Conservation (phyloP, 73 alveolate species). For the Effrenium voratum region DNA sequence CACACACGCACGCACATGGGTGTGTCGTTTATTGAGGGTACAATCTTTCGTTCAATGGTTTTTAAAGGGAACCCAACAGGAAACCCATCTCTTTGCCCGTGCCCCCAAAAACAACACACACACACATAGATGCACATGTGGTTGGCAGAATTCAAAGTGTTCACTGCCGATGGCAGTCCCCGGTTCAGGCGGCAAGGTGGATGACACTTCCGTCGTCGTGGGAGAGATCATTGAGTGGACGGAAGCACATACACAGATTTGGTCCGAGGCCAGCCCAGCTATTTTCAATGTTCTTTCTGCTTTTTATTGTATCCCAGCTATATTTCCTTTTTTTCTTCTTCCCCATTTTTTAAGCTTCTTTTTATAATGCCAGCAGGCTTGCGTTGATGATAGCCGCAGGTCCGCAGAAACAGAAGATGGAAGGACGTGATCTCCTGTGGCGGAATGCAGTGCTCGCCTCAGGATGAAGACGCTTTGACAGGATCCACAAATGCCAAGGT, state of each 20-base stretch:
- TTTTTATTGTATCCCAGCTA: neutral
- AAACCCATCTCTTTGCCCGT: no score
- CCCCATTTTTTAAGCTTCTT: neutral
- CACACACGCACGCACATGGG: neutral
- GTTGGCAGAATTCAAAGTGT: neutral
- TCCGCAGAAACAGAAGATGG: constrained; percentile 66
- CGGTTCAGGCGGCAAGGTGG: constrained; percentile 65
- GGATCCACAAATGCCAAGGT: neutral
- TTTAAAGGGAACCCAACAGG: no score
- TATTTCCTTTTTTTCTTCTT: neutral
- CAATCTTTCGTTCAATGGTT: no score
- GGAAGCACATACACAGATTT: constrained; percentile 79
- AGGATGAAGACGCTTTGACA: neutral
- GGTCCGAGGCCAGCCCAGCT: constrained; percentile 61
- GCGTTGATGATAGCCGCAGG: no score
- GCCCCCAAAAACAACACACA: no score
- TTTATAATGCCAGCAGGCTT: neutral
- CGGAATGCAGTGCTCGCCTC: constrained; percentile 45
- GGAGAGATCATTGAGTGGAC: constrained; percentile 88
- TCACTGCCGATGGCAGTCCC: no score
- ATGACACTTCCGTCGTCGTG: constrained; percentile 86
- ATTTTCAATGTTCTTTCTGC: neutral
- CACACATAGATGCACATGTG: neutral
- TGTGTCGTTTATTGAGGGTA: neutral
- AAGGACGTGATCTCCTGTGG: constrained; percentile 81